Conservation (phyloP, 1,139 yeast genomes). For the Meyerozyma guilliermondii region DNA sequence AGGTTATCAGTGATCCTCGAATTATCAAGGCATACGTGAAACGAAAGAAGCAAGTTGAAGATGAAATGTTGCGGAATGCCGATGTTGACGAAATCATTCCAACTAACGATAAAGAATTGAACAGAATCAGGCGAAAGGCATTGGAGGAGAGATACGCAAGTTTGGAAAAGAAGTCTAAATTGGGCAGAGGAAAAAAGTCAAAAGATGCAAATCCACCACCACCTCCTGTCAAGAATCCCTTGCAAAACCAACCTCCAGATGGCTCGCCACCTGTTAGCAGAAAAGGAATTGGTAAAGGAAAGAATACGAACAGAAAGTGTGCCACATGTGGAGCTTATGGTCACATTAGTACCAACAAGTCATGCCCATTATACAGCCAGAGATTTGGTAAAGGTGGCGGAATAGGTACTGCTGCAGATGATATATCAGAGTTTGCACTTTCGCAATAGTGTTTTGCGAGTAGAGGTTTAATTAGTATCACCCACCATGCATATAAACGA, state of each 20-base stretch:
- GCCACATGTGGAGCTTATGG: slow-evolving; percentile 95
- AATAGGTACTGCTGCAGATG: slow-evolving; percentile 1
- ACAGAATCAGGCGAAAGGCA: slow-evolving; percentile 70
- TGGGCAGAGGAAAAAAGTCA: slow-evolving; percentile 34
- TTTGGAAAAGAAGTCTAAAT: slow-evolving; percentile 62
- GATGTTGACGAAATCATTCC: slow-evolving; percentile 68
- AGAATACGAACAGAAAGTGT: slow-evolving; percentile 80
- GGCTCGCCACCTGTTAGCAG: slow-evolving; percentile 50
- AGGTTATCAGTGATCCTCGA: slow-evolving; percentile 76
- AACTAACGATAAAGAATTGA: slow-evolving; percentile 81
- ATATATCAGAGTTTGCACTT: neutral
- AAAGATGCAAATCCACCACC: neutral
- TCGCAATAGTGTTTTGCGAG: neutral
- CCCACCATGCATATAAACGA: neutral
- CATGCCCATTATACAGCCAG: slow-evolving; percentile 74
- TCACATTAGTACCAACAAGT: slow-evolving; percentile 84
- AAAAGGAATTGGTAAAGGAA: slow-evolving; percentile 68
- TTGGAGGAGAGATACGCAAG: slow-evolving; percentile 83
- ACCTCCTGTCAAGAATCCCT: slow-evolving; percentile 27
- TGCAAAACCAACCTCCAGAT: slow-evolving; percentile 43
- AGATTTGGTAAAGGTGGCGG: slow-evolving; percentile 20
- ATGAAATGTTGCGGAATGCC: slow-evolving; percentile 50
- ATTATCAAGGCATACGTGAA: slow-evolving; percentile 82
- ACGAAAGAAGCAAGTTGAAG: slow-evolving; percentile 74
- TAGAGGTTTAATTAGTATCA: neutral